Base-by-base conservation (phyloP, 495 filamentous ascomycete genomes). In the Stereocaulon alpinum region DNA sequence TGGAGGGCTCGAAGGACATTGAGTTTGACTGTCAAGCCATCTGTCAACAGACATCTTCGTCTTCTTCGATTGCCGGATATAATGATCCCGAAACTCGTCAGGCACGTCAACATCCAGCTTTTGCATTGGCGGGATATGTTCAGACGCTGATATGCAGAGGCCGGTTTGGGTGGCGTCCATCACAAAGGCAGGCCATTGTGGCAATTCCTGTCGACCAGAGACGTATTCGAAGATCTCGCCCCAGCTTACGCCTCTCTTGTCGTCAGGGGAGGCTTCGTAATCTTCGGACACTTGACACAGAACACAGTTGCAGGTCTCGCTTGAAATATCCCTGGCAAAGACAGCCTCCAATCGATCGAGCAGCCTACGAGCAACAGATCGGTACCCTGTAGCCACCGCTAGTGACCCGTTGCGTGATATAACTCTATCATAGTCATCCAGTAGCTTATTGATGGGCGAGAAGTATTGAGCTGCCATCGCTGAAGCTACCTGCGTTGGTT, bases 381-480 rank as follows among this genome's bases (percentile, higher is more conserved):
- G 82, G 71, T 97, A 96, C 2, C 94, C 94, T 6, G 94, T 97
- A 24, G 93, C 93, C 0, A 99, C 94, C 6, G 94, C 94, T 17
- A 99, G 70, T 7, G 91, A 96, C 2, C 94, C 94, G 67, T 85
- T 89, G 51, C 84, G 86, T 20, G 74, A 73, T 58, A 97, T 80
- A 10, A 99, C 90, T 9, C 82, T 77, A 52, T 84, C 76, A 67
- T 96, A 97, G 58, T 92, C 86, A 65, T 95, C 88, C 20, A 99
- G 75, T 14, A 95, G 75, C 48, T 81, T 82, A 65, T 87, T 84
- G 64, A 89, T 85, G 0, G 89, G 88, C 30, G 82, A 81, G 68
- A 96, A 96, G 27, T 94, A 73, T 27, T 80, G 79, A 27, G 71
- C 69, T n/a, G 80, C 68, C 20, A 57, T 40, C 10, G 52, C 22